Evolutionary conservation across 73 alveolate genomes (phyloP), one percentile per base, ranked within the genome.

Genomic region (Paramecium pentaurelia): DNA sequence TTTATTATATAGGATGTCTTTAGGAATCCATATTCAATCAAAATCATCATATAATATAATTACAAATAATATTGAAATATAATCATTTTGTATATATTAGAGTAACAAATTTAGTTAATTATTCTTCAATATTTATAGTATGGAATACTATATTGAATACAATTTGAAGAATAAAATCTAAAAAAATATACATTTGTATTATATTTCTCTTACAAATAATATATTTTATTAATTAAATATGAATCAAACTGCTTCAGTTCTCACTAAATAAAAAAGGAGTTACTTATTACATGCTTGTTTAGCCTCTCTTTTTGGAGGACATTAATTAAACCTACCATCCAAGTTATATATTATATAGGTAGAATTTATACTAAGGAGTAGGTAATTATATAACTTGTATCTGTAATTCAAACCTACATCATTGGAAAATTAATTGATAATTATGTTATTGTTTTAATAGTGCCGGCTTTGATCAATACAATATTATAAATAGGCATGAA

Each of bases 241-340:
- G 91, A 80, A 45, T 80, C 20, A 80, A n/a, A 80, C 77, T 20
- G 77, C 91, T 9, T 30, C 75, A 25, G 77, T 47, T 18, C 73
- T 80, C 32, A 44, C 91, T 28, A 27, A 0, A 47, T 30, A 40
- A 20, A 80, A 80, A 80, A 25, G 73, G 6, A 49, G 16, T 2
- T 44, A 80, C 73, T 80, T 14, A 40, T 2, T 11, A 80, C 4
- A 1, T 3, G 18, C 30, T 20, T 80, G 91, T 42, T 49, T 80
- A 6, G 49, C 47, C 20, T 25, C 49, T 20, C 20, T 80, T 8
- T 42, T 20, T 42, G 75, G 75, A 11, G 91, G 91, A 11, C 32
- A 32, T 22, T 14, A 44, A 32, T 36, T 80, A 20, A 20, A 73
- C 18, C 28, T 11, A 44, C 58, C 71, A 9, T 10, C 54, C 10